A percentile compares a stretch with the other conserved stretches of the same genome.
Conservation (phyloP, 1,284 basidiomycete species). For the Rhodotorula sp. region DNA sequence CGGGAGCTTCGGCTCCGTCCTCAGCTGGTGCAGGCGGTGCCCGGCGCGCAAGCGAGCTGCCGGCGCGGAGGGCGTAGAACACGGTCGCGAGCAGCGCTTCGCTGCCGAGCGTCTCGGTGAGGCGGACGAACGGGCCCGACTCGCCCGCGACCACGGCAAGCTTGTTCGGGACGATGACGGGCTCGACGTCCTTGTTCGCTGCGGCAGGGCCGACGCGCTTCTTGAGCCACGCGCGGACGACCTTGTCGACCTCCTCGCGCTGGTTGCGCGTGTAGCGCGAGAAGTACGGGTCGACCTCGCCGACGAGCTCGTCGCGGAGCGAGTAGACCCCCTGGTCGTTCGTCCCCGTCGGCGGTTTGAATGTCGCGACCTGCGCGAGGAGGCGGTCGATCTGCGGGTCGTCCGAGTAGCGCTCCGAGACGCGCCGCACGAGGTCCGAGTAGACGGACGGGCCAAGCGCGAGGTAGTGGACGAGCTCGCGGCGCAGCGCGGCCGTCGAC, state of each 20-base stretch:
- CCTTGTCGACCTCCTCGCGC: conserved; percentile 86
- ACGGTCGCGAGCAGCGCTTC: conserved; percentile 71
- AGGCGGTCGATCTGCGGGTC: conserved; percentile 81
- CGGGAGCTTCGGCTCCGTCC: neutral
- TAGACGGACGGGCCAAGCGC: conserved; percentile 85
- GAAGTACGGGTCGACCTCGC: conserved; percentile 93
- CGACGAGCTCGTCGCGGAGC: conserved; percentile 77
- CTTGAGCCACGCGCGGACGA: conserved; percentile 69
- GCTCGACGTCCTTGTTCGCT: conserved; percentile 50
- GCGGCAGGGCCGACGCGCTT: conserved; percentile 57
- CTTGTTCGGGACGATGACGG: conserved; percentile 67
- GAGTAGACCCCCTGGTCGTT: conserved; percentile 84
- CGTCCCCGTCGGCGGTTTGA: conserved; percentile 69
- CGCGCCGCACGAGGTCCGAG: conserved; percentile 86
- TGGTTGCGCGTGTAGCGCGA: conserved; percentile 95
- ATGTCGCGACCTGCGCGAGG: conserved; percentile 75
- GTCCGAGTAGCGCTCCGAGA: conserved; percentile 86
- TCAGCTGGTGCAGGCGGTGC: neutral
- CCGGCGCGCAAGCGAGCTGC: neutral
- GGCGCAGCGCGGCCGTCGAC: conserved; percentile 66
- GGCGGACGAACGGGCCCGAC: conserved; percentile 64
- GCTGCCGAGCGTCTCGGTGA: conserved; percentile 65
- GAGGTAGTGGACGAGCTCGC: conserved; percentile 88
- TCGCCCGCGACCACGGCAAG: conserved; percentile 60
- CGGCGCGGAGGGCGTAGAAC: conserved; percentile 71